phyloP scores from a whole-genome alignment of 257 asterid genomes.

The Solanum ossicruentum region DNA sequence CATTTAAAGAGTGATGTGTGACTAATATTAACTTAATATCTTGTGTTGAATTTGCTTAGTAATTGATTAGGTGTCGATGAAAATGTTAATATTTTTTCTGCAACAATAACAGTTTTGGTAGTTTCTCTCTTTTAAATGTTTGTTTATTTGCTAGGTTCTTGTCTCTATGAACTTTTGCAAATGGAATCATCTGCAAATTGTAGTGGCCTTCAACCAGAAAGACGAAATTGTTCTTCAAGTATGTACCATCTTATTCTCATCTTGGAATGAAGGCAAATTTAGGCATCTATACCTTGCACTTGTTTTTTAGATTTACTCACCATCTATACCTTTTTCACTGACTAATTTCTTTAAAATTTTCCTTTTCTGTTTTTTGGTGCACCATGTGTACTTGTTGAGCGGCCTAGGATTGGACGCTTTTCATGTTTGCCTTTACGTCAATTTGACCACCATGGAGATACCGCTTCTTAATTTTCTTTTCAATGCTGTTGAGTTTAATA shows the following conservation, averaged over 20 bases:
- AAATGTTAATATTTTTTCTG: neutral
- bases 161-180: conserved; percentile 15
- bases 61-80: neutral
- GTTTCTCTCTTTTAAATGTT: neutral
- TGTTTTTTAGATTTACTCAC: neutral
- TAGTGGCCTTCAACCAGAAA: neutral
- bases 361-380: neutral
- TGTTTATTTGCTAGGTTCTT: neutral
- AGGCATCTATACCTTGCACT: neutral
- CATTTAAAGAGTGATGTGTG: neutral
- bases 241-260: conserved; percentile 3
- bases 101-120: neutral
- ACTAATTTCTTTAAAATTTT: neutral
- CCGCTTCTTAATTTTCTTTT: neutral
- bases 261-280: neutral
- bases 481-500: neutral
- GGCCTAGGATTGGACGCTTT: neutral
- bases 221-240: conserved; percentile 6
- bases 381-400: neutral
- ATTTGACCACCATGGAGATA: neutral
- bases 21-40: neutral
- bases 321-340: neutral
- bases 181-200: conserved; percentile 15
- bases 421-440: neutral
- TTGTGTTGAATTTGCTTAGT: neutral